These are phyloP conservation scores for Xylaria sp. DNA, from an alignment of 2,329 filamentous ascomycete genomes.

Conservation along the genomic window DNA sequence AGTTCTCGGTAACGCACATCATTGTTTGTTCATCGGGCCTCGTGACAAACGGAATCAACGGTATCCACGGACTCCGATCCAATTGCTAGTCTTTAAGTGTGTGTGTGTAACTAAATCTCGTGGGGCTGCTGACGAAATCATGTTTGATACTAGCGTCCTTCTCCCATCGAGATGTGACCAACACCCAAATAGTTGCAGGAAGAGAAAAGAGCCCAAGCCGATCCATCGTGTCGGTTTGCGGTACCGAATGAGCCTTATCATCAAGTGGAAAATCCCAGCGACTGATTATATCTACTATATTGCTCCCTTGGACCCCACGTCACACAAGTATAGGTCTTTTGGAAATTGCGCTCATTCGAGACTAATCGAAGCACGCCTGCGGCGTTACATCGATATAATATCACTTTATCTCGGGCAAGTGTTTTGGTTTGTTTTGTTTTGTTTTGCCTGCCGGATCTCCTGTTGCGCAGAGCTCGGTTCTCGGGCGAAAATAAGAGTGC, in stretches of 20 bases:
- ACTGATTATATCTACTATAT: neutral
- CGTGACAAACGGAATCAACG: neutral
- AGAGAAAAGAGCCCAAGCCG: neutral
- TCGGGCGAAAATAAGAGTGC: conserved; percentile 1
- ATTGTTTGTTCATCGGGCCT: neutral
- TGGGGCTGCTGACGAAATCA: conserved; percentile 1
- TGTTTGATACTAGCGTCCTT: neutral
- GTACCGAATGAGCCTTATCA: neutral
- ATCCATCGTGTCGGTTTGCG: conserved; percentile 6
- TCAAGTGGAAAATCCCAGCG: conserved; percentile 26
- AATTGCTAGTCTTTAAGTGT: neutral
- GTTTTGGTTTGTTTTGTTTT: neutral
- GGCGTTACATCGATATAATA: neutral
- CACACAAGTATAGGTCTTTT: neutral
- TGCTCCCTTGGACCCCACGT: neutral
- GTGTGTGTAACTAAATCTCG: neutral
- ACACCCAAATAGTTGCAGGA: neutral
- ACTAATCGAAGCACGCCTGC: neutral
- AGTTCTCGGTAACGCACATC: neutral
- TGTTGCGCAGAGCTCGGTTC: conserved; percentile 11
- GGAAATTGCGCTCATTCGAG: conserved; percentile 7
- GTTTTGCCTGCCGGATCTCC: conserved; percentile 19
- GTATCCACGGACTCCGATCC: neutral
- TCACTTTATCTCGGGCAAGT: neutral
- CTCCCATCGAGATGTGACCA: neutral